A percentile compares a stretch with the other conserved stretches of the same genome.
Conservation (phyloP, 495 filamentous ascomycete genomes). For the Eremomyces bilateralis region DNA sequence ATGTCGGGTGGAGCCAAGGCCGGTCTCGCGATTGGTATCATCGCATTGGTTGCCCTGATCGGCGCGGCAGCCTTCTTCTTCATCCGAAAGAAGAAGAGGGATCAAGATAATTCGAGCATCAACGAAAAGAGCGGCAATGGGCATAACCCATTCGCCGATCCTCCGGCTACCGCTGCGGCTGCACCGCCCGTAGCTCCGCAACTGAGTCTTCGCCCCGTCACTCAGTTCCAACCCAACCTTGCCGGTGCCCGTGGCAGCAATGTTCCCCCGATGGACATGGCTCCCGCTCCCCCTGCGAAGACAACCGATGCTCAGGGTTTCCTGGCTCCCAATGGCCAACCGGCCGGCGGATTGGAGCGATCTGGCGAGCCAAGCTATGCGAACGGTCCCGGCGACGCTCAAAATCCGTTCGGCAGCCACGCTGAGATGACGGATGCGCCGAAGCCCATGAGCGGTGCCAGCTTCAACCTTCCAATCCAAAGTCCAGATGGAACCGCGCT, state of each 20-base stretch:
- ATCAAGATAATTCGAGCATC: too few relatives aligned
- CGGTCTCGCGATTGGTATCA: constrained; percentile 61
- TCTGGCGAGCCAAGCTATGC: constrained; percentile 20
- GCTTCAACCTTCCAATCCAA: too few relatives aligned
- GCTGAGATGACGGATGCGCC: constrained; percentile 21
- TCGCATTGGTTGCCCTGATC: constrained; percentile 39
- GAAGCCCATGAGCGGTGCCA: too few relatives aligned
- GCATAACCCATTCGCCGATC: constrained; percentile 16
- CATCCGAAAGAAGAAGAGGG: constrained; percentile 35
- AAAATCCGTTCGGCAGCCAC: constrained; percentile 31
- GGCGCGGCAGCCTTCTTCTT: constrained; percentile 40
- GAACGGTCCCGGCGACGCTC: constrained; percentile 25
- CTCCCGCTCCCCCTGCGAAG: constrained; percentile 15
- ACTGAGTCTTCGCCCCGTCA: constrained; percentile 69
- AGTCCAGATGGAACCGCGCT: constrained; percentile 13
- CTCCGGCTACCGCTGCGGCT: constrained; percentile 16
- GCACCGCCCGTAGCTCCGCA: constrained; percentile 34
- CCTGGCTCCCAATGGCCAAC: constrained; percentile 8
- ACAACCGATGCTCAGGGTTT: constrained; percentile 2
- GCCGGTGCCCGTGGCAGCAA: constrained; percentile 24
- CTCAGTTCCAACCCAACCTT: constrained; percentile 63
- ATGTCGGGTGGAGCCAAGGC: constrained; percentile 51
- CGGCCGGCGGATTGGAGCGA: constrained; percentile 14
- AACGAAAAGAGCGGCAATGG: constrained; percentile 29
- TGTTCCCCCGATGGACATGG: constrained; percentile 20